phyloP scores from a whole-genome alignment of 805 yeast genomes.

The Wickerhamiella lipophila region DNA sequence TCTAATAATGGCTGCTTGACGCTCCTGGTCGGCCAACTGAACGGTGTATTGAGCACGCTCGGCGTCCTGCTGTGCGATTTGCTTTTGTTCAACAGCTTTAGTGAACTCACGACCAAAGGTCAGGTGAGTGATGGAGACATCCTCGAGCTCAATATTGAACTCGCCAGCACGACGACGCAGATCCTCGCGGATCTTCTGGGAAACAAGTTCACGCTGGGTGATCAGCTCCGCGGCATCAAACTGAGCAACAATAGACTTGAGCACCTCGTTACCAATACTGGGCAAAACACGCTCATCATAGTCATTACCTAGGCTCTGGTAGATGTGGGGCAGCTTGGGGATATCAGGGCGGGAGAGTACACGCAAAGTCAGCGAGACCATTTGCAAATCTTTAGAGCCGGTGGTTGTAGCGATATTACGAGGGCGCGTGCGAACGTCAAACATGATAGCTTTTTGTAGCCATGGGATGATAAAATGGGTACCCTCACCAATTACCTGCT shows the following conservation, averaged over 20 bases:
- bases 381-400: slow-evolving; percentile 94
- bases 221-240: slow-evolving; percentile 94
- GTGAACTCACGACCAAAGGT: slow-evolving; percentile 95
- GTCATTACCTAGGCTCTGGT: slow-evolving; percentile 83
- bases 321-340: slow-evolving; percentile 63
- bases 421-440: slow-evolving; percentile 89
- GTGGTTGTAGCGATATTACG: slow-evolving; percentile 87
- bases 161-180: slow-evolving; percentile 71
- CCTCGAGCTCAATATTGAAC: slow-evolving; percentile 84
- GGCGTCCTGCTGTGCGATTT: slow-evolving; percentile 98
- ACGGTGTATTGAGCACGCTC: slow-evolving; percentile 90
- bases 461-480: slow-evolving; percentile 92
- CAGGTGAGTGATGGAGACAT: slow-evolving; percentile 95
- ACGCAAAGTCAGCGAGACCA: slow-evolving; percentile 83
- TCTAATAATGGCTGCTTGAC: slow-evolving; percentile 85
- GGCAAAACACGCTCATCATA: slow-evolving; percentile 92
- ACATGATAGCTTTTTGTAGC: slow-evolving; percentile 83
- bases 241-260: slow-evolving; percentile 83
- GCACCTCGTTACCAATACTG: slow-evolving; percentile 82
- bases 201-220: slow-evolving; percentile 92
- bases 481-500: slow-evolving; percentile 87
- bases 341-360: slow-evolving; percentile 93
- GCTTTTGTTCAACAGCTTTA: slow-evolving; percentile 96
- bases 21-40: slow-evolving; percentile 94
- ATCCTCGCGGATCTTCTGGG: slow-evolving; percentile 78